A percentile compares a stretch with the other conserved stretches of the same genome.
phyloP scores from a whole-genome alignment of 805 yeast genomes.

The Lachancea waltii region DNA sequence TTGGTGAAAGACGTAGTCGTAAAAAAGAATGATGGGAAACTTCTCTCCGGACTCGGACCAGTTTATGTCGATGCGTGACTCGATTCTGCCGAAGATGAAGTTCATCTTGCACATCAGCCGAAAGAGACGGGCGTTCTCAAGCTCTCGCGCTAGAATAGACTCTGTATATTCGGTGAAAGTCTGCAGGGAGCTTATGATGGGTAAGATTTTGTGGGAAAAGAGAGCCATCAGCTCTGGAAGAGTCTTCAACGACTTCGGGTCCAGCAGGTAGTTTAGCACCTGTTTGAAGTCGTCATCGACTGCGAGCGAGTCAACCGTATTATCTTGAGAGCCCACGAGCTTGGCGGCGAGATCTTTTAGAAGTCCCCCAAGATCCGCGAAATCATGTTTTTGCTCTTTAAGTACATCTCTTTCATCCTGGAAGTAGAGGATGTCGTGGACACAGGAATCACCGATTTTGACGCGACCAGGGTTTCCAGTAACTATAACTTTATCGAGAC shows the following conservation, averaged over 20 bases:
- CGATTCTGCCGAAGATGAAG: conserved; percentile 71
- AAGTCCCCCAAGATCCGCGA: conserved; percentile 50
- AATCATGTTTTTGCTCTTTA: conserved; percentile 48
- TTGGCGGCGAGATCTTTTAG: conserved; percentile 48
- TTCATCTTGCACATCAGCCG: conserved; percentile 76
- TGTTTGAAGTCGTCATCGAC: conserved; percentile 42
- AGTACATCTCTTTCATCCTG: conserved; percentile 25
- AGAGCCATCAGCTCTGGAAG: conserved; percentile 34
- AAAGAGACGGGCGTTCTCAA: conserved; percentile 84
- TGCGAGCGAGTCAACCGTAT: conserved; percentile 25
- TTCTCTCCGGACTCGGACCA: conserved; percentile 76
- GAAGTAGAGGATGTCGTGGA: conserved; percentile 55
- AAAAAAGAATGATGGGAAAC: conserved; percentile 66
- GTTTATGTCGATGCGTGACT: conserved; percentile 44
- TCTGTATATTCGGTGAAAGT: conserved; percentile 53
- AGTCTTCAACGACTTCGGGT: conserved; percentile 20
- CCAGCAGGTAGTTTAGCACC: conserved; percentile 37
- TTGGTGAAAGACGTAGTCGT: conserved; percentile 82
- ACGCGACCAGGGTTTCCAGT: conserved; percentile 63
- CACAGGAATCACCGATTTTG: conserved; percentile 65
- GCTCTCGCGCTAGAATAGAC: conserved; percentile 56
- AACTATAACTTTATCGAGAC: conserved; percentile 63
- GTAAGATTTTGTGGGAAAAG: conserved; percentile 41
- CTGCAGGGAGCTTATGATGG: conserved; percentile 44
- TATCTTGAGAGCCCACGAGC: conserved; percentile 7